Evolutionary conservation across 1,284 basidiomycete genomes (phyloP).

Genomic region (Macrocystidia cucumis): DNA sequence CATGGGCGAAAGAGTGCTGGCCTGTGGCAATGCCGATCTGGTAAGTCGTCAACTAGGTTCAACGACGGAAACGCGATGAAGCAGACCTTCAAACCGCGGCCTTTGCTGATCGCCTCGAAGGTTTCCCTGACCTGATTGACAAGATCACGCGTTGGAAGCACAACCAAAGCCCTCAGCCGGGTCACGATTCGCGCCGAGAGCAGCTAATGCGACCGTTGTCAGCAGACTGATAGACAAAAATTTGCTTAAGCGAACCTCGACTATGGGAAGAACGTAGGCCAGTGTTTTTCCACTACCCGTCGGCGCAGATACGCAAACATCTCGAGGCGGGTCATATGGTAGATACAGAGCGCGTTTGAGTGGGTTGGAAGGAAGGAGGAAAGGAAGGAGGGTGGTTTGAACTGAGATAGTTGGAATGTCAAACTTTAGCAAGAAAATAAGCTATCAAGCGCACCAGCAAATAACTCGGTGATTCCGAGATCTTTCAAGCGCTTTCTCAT

Average conservation of each 20-base stretch:
- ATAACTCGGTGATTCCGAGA: slow-evolving; percentile 75
- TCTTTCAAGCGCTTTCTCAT: slow-evolving; percentile 62
- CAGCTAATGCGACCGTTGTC: slow-evolving; percentile 35
- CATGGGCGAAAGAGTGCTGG: slow-evolving; percentile 79
- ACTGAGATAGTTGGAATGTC: slow-evolving; percentile 38
- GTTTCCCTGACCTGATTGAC: slow-evolving; percentile 91
- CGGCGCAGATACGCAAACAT: slow-evolving; percentile 95
- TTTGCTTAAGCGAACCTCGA: slow-evolving; percentile 53
- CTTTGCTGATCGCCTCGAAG: slow-evolving; percentile 79
- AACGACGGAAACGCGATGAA: slow-evolving; percentile 3
- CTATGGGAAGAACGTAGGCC: slow-evolving; percentile 88
- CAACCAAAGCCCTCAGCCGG: slow-evolving; percentile 83
- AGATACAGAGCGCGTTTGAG: slow-evolving; percentile 53
- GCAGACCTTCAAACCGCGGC: slow-evolving; percentile 77
- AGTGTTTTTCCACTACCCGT: slow-evolving; percentile 97
- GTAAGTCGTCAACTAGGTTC: not conserved
- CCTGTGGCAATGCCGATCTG: slow-evolving; percentile 78
- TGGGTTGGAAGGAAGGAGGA: slow-evolving; percentile 48
- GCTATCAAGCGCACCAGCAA: slow-evolving; percentile 80
- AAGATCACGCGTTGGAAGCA: slow-evolving; percentile 94
- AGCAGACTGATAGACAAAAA: slow-evolving; percentile 1
- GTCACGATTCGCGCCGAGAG: slow-evolving; percentile 71
- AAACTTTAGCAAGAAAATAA: slow-evolving; percentile 5
- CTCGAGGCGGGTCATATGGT: slow-evolving; percentile 65
- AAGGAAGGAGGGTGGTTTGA: slow-evolving; percentile 77